Percentiles rank a stretch among this genome's conserved stretches.
phyloP scores from a whole-genome alignment of 2,329 filamentous ascomycete species.

The Xylariaceae sp. region DNA sequence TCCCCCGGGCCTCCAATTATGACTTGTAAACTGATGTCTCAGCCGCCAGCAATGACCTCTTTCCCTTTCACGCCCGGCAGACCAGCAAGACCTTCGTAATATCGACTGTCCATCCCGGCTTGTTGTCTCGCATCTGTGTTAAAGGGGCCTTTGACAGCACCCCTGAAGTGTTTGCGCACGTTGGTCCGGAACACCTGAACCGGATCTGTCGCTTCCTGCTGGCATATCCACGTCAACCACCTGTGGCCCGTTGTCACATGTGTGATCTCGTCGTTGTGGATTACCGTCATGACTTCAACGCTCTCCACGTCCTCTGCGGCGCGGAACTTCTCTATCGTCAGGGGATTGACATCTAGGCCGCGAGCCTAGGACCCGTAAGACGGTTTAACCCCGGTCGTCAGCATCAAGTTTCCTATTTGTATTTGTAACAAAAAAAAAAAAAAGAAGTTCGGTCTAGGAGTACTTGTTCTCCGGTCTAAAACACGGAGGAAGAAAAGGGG shows the following conservation, averaged over 20 bases:
- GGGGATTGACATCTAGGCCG: conserved; percentile 41
- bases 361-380: conserved; percentile 27
- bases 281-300: conserved; percentile 37
- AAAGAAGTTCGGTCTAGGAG: background rate
- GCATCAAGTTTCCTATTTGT: background rate
- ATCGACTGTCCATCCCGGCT: conserved; percentile 40
- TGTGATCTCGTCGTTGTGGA: conserved; percentile 45
- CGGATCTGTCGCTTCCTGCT: conserved; percentile 39
- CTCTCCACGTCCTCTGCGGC: conserved; percentile 37
- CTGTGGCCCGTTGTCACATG: conserved; percentile 44
- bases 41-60: conserved; percentile 30
- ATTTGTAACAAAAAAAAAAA: background rate
- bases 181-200: conserved; percentile 40
- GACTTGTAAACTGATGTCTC: conserved; percentile 3
- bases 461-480: background rate
- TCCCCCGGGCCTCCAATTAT: too few species aligned
- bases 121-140: conserved; percentile 39
- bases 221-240: conserved; percentile 43
- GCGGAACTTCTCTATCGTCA: conserved; percentile 44
- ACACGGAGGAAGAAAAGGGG: background rate
- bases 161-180: conserved; percentile 38
- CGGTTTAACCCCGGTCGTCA: background rate
- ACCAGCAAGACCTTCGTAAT: conserved; percentile 35
- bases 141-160: conserved; percentile 39
- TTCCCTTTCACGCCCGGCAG: conserved; percentile 25